Base-by-base conservation (phyloP, 495 filamentous ascomycete genomes). In the Xylaria venustula region DNA sequence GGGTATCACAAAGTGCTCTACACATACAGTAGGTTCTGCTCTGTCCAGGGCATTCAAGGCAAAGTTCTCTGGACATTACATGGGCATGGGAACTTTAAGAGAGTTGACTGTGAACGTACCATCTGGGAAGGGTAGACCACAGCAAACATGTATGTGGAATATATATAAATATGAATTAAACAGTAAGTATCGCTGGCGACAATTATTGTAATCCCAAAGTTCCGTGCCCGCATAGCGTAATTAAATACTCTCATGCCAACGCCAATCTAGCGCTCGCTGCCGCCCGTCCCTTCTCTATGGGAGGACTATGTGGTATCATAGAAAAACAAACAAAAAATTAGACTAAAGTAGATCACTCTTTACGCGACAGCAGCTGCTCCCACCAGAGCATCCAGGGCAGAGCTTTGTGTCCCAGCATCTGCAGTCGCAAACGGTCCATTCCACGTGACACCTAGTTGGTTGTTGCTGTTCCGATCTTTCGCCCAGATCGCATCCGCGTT, bases 401-500 rank as follows among this genome's bases (percentile, higher is more conserved):
- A 86, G 61, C 83, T 83, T 32, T 92, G 89, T 22, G 83, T 87
- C 8, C 85, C 81, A 6, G 83, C 79, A 58, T 75, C 78, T 1
- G 76, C 78, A 23, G 61, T 59, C 6, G 68, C 55, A 46, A 73
- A 76, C 7, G 86, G 85, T 0, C 88, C 84, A 37, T 78, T 66
- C 88, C 88, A 89, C 51, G 75, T 73, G 9, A 84, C 73, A 37
- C 82, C 80, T 7, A 93, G 71, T 63, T 81, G 69, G 65, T 82
- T 78, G 41, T 64, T 77, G 23, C 58, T 58, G 66, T 80, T 75
- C 22, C 84, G 82, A 67, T 89, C 80, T 42, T 84, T 83, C 12
- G 66, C 67, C 89, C 88, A 92, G 52, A 91, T 87, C 51, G 83
- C 81, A 61, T 87, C 79, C 9, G 87, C 88, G 45, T 87, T 90